Base-by-base conservation (phyloP, 192 early-diverging fungal genomes). In the Linnemannia exigua region DNA sequence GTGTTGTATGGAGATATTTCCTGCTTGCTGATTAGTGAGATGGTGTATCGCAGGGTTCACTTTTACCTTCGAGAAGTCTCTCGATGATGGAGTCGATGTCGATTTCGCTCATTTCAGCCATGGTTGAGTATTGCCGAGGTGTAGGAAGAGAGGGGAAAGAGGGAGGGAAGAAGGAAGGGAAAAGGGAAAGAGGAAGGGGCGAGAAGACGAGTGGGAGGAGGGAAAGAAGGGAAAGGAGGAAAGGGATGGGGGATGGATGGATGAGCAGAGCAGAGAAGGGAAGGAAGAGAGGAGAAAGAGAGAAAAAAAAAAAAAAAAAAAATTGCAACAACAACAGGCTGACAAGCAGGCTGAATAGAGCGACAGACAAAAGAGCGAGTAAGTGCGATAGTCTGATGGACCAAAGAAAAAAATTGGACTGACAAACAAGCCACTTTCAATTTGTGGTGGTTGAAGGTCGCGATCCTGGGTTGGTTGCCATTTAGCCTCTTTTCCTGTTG, bases 61-160 rank as follows among this genome's bases (percentile, higher is more conserved):
- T 77, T 76, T 79, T 91, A 98, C 97, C 97, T 96, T 98, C 97
- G 69, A 98, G 90, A 58, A 98, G 92, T 71, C 97, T 89, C 79
- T 96, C 94, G 88, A 98, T 97, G 69, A 98, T 94, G 33, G 95
- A 95, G 88, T 98, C 97, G 72, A 98, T 89, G 80, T 98, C 95
- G 80, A 95, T 94, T 75, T 92, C 91, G 66, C 67, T 38, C 37
- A 80, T 70, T 73, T 92, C 91, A 72, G 89, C 84, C 91, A 92
- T 92, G 51, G 73, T 70, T 11, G 14, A 72, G 22, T 22, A 54
- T 22, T 46, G 31, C 58, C 33, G 50, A 51, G 66, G 47, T 11
- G 46, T 14, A 17, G 19, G 22, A 41, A 9, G 19, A 33, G 31
- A 22, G 33, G 5, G 46, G 22, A 36, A 14, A 44, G 19, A 37